Evolutionary conservation across 345 rosid species (phyloP), one percentile per base, ranked within the genome.

Genomic region (Pugionium dolabratum): DNA sequence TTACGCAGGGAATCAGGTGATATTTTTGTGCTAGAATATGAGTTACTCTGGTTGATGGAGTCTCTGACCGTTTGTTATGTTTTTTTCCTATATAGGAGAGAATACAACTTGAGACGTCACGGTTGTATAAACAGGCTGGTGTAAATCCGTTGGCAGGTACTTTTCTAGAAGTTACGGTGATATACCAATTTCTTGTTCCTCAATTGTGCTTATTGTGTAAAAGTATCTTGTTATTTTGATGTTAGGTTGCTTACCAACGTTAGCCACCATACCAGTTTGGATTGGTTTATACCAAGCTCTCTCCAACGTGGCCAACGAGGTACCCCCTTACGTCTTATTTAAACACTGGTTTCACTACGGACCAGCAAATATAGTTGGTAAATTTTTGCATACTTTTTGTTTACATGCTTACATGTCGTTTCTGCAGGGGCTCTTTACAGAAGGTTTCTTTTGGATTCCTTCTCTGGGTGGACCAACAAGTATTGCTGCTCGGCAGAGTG

Each of bases 391-490:
- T 37, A 6, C 7, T 2, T 37, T 37, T 37, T 37, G 41, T 37
- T 37, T 37, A 37, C 41, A 34, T 34, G 3, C 36, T 34, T 3
- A 34, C 3, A 0, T 37, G 1, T 37, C 5, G 1, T 6, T 37
- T 7, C 41, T 37, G 37, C 69, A 94, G 99, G 97, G 97, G 39
- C 62, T 88, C 53, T 76, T 90, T 55, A 94, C 95, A 34, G 97
- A 94, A 81, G 99, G 99, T 47, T 94, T 94, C 90, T 88, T 94
- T 71, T 94, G 99, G 97, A 94, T 94, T 59, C 99, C 99, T 1
- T 88, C 99, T 59, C 69, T 94, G 73, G 92, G 86, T 79, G 97
- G 97, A 65, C 99, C 99, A 53, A 94, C 99, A 55, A 75, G 81
- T 50, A 90, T 94, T 64, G 99, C 99, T 64, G 99, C 99, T 78